These are phyloP conservation scores for Nothophaeocryptopus gaeumannii DNA, from an alignment of 2,329 filamentous ascomycete species.

Conservation along the genomic window DNA sequence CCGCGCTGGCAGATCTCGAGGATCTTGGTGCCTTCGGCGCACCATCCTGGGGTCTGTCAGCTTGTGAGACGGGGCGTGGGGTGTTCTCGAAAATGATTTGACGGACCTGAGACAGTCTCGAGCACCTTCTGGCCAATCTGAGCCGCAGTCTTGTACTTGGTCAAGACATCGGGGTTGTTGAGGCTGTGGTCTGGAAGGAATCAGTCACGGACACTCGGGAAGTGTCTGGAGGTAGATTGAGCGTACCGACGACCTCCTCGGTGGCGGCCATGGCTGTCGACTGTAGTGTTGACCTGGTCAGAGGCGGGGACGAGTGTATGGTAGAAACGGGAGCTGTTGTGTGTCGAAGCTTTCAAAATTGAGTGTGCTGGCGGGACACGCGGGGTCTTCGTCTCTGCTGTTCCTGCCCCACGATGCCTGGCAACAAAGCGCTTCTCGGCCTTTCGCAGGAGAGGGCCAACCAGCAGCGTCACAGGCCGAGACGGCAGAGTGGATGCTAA, in stretches of 20 bases:
- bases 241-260: conserved; percentile 28
- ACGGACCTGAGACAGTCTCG: conserved; percentile 68
- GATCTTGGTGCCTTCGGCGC: conserved; percentile 85
- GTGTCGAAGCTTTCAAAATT: too few species aligned
- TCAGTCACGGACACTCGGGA: conserved; percentile 8
- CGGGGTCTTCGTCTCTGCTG: too few species aligned
- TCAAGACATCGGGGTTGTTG: conserved; percentile 55
- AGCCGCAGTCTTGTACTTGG: conserved; percentile 98
- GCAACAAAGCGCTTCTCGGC: too few species aligned
- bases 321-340: too few species aligned
- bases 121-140: conserved; percentile 95
- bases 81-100: conserved; percentile 9
- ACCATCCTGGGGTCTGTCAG: conserved; percentile 52
- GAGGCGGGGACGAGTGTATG: neutral
- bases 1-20: conserved; percentile 92
- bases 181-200: conserved; percentile 35
- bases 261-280: neutral
- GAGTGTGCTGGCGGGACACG: too few species aligned
- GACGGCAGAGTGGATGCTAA: too few species aligned
- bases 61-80: conserved; percentile 1
- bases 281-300: conserved; percentile 5
- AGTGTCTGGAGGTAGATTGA: neutral
- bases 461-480: too few species aligned
- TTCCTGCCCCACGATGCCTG: too few species aligned
- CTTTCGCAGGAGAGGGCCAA: too few species aligned